Percentiles rank a stretch among this genome's conserved stretches.
phyloP scores from a whole-genome alignment of 2,329 filamentous ascomycete genomes.

The Fusarium dimerum region DNA sequence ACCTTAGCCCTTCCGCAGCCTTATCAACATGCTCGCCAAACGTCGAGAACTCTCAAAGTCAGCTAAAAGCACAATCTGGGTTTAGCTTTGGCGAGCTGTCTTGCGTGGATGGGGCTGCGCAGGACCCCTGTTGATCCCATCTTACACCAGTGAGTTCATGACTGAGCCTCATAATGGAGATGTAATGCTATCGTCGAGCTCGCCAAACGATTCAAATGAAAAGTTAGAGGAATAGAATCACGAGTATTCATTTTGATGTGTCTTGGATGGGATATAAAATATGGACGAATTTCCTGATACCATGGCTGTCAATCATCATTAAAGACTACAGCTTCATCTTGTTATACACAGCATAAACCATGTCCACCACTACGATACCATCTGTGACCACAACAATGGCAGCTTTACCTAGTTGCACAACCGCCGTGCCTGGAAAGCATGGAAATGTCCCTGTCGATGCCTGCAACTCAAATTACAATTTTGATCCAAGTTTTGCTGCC shows the following conservation, averaged over 20 bases:
- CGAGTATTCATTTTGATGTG: background rate
- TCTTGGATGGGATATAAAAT: background rate
- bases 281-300: no score
- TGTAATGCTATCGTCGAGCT: background rate
- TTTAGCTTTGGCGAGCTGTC: constrained; percentile 13
- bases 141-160: no score
- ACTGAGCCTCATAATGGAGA: background rate
- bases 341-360: constrained; percentile 3
- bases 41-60: background rate
- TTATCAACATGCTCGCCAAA: background rate
- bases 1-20: background rate
- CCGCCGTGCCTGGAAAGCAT: constrained; percentile 34
- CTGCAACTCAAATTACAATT: constrained; percentile 36
- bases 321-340: no score
- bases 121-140: no score
- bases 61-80: constrained; percentile 3
- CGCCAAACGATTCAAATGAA: background rate
- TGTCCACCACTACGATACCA: constrained; percentile 22
- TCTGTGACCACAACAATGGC: constrained; percentile 30
- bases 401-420: constrained; percentile 35
- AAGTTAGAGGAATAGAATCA: background rate
- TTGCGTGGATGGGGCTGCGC: no score
- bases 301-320: no score
- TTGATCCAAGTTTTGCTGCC: constrained; percentile 35
- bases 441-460: constrained; percentile 34